Conservation (phyloP, 352 stramenopile species). For the Globisporangium heterothallicum region DNA sequence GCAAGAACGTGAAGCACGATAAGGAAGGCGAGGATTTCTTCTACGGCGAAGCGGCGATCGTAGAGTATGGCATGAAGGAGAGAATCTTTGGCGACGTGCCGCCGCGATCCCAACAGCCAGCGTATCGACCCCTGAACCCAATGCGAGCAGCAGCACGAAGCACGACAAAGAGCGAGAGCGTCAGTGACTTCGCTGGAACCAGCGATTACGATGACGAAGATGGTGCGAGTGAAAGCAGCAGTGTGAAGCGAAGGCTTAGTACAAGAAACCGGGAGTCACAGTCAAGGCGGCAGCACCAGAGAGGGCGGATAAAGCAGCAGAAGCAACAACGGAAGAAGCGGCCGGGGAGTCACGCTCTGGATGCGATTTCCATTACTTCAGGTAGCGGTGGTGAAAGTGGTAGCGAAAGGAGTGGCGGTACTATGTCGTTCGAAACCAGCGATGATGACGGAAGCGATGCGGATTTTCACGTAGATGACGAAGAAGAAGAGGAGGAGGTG, state of each 20-base stretch:
- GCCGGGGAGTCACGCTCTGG: not conserved
- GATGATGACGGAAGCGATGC: slow-evolving; percentile 10
- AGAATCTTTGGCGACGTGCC: slow-evolving; percentile 28
- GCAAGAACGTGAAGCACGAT: slow-evolving; percentile 21
- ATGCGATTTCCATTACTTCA: slow-evolving; percentile 9
- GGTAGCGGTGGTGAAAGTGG: slow-evolving; percentile 2
- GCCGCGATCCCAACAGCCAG: not conserved
- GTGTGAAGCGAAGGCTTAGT: slow-evolving; percentile 6
- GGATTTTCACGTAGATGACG: slow-evolving; percentile 8
- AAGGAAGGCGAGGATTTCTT: slow-evolving; percentile 32
- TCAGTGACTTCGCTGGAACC: slow-evolving; percentile 20
- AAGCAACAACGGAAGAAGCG: not conserved
- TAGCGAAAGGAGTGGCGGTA: not conserved
- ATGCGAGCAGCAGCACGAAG: slow-evolving; percentile 1
- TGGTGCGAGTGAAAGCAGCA: slow-evolving; percentile 7
- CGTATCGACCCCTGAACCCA: not conserved
- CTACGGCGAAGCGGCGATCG: slow-evolving; percentile 32
- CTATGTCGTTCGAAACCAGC: slow-evolving; percentile 13
- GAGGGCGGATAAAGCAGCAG: not conserved
- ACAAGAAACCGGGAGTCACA: slow-evolving; percentile 1
- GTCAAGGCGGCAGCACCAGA: not conserved
- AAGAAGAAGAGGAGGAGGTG: slow-evolving; percentile 17
- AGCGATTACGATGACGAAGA: slow-evolving; percentile 13
- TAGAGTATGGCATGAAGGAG: slow-evolving; percentile 21
- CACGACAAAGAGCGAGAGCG: slow-evolving; percentile 10